Evolutionary conservation across 768 basidiomycete genomes (phyloP).

Genomic region (Lactifluus volemus): DNA sequence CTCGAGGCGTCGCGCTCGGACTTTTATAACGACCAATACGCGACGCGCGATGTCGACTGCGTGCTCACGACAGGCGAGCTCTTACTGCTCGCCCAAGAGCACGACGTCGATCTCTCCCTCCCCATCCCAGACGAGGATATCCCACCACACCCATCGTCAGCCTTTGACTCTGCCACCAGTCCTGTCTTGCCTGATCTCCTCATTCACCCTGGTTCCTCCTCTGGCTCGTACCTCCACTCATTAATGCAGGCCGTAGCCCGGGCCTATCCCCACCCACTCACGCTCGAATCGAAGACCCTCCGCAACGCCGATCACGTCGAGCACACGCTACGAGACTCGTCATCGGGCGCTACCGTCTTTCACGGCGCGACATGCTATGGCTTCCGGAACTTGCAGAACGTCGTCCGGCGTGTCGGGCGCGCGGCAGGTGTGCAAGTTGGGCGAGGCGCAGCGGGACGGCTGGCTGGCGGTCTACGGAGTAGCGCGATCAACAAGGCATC

Average conservation of each 20-base stretch:
- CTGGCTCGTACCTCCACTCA: constrained; percentile 86
- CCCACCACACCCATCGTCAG: neutral
- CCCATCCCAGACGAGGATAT: constrained; percentile 44
- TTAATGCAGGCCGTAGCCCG: constrained; percentile 50
- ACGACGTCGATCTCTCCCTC: constrained; percentile 63
- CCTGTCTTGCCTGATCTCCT: constrained; percentile 60
- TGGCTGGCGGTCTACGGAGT: constrained; percentile 26
- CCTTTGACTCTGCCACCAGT: neutral
- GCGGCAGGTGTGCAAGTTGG: constrained; percentile 37
- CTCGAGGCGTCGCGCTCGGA: constrained; percentile 93
- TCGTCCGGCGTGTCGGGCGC: constrained; percentile 49
- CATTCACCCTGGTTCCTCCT: constrained; percentile 74
- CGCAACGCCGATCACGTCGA: constrained; percentile 37
- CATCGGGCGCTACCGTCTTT: constrained; percentile 62
- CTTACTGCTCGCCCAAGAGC: constrained; percentile 74
- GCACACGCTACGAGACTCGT: constrained; percentile 53
- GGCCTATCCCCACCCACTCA: constrained; percentile 32
- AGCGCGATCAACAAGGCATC: constrained; percentile 25
- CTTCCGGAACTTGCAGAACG: constrained; percentile 93
- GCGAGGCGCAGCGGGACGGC: constrained; percentile 54
- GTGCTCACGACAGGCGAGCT: constrained; percentile 96
- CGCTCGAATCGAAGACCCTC: constrained; percentile 10
- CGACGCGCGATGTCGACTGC: constrained; percentile 91
- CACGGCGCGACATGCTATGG: constrained; percentile 95
- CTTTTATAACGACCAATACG: constrained; percentile 75